phyloP scores from a whole-genome alignment of 1,284 basidiomycete genomes.

The Phlebopus sp. region DNA sequence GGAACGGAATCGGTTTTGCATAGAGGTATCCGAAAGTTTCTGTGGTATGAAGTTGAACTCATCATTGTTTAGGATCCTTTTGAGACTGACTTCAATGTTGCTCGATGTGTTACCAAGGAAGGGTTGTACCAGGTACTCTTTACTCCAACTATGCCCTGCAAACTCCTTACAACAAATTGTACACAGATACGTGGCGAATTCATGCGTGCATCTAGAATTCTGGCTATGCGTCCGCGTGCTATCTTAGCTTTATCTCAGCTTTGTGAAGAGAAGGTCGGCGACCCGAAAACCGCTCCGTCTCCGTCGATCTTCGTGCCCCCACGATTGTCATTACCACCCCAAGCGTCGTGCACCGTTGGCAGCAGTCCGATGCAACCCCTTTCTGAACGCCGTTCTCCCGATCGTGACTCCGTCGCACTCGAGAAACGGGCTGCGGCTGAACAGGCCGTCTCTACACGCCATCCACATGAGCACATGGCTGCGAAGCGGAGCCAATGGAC shows the following conservation, averaged over 20 bases:
- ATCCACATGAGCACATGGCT: constrained; percentile 72
- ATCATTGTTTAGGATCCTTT: constrained; percentile 81
- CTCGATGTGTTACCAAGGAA: constrained; percentile 94
- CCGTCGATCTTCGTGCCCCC: constrained; percentile 52
- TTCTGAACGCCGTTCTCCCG: constrained; percentile 50
- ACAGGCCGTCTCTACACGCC: constrained; percentile 38
- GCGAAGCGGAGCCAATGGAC: constrained; percentile 76
- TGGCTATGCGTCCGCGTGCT: constrained; percentile 75
- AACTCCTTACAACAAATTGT: neutral
- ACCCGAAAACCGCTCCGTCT: constrained; percentile 35
- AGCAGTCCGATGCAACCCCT: constrained; percentile 55
- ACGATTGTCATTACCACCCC: constrained; percentile 59
- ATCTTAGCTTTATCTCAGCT: constrained; percentile 78
- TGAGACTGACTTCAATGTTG: constrained; percentile 93
- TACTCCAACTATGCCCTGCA: constrained; percentile 2
- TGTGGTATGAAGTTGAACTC: constrained; percentile 10
- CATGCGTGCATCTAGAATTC: constrained; percentile 90
- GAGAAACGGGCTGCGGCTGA: constrained; percentile 30
- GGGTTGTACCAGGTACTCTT: constrained; percentile 82
- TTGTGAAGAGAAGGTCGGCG: constrained; percentile 74
- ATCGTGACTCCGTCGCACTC: constrained; percentile 45
- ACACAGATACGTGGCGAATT: constrained; percentile 96
- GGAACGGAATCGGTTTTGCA: constrained; percentile 90
- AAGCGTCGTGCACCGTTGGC: constrained; percentile 65
- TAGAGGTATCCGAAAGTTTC: constrained; percentile 61